Base-by-base conservation (phyloP, 2,329 filamentous ascomycete species). In the Ceratocystiopsis sp. region DNA sequence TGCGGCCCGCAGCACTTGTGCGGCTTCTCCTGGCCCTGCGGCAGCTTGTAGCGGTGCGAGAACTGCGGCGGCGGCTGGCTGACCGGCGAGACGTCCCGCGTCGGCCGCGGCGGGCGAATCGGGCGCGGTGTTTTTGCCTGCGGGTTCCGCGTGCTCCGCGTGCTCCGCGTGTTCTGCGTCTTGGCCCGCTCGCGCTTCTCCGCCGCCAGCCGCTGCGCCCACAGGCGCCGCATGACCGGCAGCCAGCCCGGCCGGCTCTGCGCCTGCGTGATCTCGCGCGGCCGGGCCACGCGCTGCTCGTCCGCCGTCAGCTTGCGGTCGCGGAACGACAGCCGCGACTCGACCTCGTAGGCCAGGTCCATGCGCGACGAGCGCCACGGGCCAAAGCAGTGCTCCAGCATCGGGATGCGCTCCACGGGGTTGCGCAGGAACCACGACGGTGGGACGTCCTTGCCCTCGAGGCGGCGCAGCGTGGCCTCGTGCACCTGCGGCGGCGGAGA, bases 221-320 rank as follows among this genome's bases (percentile, higher is more conserved):
- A 48, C 35, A 48, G 3, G 15, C 12, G 12, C 3, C 37, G 39
- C 43, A 43, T 36, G 11, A 13, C 21, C 4, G 12, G 5, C 18
- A 45, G 37, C 19, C 15, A 5, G n/a, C 34, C 38, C 2, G 2
- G 13, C 0, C 7, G 13, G 0, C n/a, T 6, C 36, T 32, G 34
- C 9, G 46, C 46, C 3, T 1, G 2, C 1, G n/a, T 12, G 25
- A 47, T 42, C 40, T 49, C 47, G 3, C 3, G 4, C 7, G 47
- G 47, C 29, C 15, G 33, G 3, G 47, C 43, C n/a, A 49, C 43
- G 1, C 16, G 29, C 14, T 34, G n/a, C 40, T 49, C 47, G 14
- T 12, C 35, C 2, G 19, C 5, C 4, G 45, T 32, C 16, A 49
- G 39, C 6, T 33, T n/a, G 12, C 32, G 36, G 2, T 49, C 47